Percentiles rank a stretch among this genome's conserved stretches.
Conservation (phyloP, 495 filamentous ascomycete species). For the Cetradonia linearis region DNA sequence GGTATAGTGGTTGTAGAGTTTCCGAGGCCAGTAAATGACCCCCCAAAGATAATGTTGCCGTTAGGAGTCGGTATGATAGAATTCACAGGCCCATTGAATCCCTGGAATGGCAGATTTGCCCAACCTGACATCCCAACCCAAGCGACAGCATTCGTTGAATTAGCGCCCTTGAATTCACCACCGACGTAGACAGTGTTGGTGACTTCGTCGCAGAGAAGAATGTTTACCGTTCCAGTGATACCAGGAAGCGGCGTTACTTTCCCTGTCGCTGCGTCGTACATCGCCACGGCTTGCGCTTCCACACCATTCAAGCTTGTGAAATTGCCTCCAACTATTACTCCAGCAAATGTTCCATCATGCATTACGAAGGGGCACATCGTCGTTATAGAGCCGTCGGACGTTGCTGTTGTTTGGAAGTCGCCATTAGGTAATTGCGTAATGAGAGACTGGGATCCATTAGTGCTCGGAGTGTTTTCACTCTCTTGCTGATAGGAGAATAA, state of each 20-base stretch:
- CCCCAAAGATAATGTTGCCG: slow-evolving; percentile 84
- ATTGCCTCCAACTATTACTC: slow-evolving; percentile 82
- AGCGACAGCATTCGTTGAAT: slow-evolving; percentile 80
- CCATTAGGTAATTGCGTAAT: slow-evolving; percentile 80
- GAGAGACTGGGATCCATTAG: slow-evolving; percentile 72
- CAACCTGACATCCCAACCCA: slow-evolving; percentile 67
- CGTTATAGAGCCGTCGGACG: slow-evolving; percentile 72
- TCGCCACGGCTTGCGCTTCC: slow-evolving; percentile 66
- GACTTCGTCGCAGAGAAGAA: slow-evolving; percentile 73
- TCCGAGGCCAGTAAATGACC: slow-evolving; percentile 81
- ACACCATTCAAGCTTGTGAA: slow-evolving; percentile 83
- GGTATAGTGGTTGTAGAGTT: slow-evolving; percentile 55
- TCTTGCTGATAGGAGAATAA: slow-evolving; percentile 79
- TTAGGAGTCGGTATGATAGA: slow-evolving; percentile 70
- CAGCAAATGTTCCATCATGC: slow-evolving; percentile 54
- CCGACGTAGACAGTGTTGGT: slow-evolving; percentile 82
- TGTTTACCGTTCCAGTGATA: slow-evolving; percentile 67
- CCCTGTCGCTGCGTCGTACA: slow-evolving; percentile 62
- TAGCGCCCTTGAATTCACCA: slow-evolving; percentile 66
- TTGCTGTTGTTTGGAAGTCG: slow-evolving; percentile 58
- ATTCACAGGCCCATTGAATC: slow-evolving; percentile 87
- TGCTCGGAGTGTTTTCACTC: slow-evolving; percentile 51
- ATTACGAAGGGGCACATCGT: slow-evolving; percentile 75
- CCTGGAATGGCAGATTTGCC: slow-evolving; percentile 79
- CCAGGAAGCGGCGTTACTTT: slow-evolving; percentile 63